Conservation (phyloP, 2,329 filamentous ascomycete species). For the Colletotrichum eremochloae region DNA sequence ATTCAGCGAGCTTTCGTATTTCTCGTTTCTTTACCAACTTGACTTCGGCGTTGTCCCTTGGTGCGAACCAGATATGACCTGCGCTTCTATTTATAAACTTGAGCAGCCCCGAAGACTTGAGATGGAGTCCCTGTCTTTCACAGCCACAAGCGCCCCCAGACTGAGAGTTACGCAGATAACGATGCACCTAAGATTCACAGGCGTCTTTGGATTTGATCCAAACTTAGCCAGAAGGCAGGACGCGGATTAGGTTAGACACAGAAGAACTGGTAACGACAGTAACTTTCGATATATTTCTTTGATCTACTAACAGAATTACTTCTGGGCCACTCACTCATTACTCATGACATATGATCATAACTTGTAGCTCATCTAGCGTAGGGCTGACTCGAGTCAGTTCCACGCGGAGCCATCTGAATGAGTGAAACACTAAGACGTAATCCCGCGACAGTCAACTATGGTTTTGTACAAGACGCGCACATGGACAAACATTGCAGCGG, state of each 20-base stretch:
- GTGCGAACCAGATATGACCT: background rate
- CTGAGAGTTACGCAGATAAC: no score
- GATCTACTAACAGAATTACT: constrained; percentile 36
- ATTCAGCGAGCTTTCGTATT: background rate
- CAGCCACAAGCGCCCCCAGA: background rate
- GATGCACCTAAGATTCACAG: background rate
- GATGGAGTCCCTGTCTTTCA: background rate
- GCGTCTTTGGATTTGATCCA: background rate
- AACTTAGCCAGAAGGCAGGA: background rate
- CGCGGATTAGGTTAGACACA: constrained; percentile 3
- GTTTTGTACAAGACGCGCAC: constrained; percentile 34
- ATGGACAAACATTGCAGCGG: constrained; percentile 15
- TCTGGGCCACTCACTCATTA: constrained; percentile 38
- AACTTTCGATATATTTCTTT: constrained; percentile 36
- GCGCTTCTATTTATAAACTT: background rate
- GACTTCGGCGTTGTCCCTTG: background rate
- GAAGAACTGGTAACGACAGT: constrained; percentile 35
- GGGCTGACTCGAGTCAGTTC: constrained; percentile 32
- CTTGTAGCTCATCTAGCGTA: constrained; percentile 24
- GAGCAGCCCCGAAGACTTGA: background rate
- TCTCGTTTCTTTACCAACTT: background rate
- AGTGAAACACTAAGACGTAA: constrained; percentile 34
- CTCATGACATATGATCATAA: constrained; percentile 35
- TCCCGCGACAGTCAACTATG: constrained; percentile 18
- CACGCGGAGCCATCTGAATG: constrained; percentile 30